A percentile compares a stretch with the other conserved stretches of the same genome.
Evolutionary conservation across 805 yeast genomes (phyloP).

Genomic region (Candida stauntonica): DNA sequence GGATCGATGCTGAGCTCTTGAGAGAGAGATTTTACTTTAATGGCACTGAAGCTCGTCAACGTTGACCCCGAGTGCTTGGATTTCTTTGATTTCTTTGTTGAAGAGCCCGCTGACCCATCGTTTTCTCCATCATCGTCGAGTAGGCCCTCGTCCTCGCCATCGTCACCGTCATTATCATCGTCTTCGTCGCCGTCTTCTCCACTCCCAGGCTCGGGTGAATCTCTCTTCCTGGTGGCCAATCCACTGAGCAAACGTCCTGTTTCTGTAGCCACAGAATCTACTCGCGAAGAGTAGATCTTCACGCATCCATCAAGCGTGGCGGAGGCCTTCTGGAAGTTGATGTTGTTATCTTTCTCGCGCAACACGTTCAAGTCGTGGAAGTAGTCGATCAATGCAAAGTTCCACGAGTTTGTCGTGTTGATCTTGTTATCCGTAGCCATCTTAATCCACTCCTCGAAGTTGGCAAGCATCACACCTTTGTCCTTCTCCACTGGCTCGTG

Average conservation of each 20-base stretch:
- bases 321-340: constrained; percentile 86
- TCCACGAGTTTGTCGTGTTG: constrained; percentile 84
- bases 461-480: constrained; percentile 32
- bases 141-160: too few species aligned
- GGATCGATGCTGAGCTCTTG: constrained; percentile 68
- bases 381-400: constrained; percentile 84
- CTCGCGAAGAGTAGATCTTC: constrained; percentile 84
- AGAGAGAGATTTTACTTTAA: constrained; percentile 55
- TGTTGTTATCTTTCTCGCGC: constrained; percentile 67
- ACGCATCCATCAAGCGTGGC: constrained; percentile 94
- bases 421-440: constrained; percentile 47
- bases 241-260: constrained; percentile 82
- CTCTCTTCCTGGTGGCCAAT: constrained; percentile 39
- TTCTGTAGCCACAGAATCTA: constrained; percentile 90
- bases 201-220: constrained; percentile 18
- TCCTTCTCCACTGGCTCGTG: constrained; percentile 27
- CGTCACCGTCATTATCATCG: constrained; percentile 19
- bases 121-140: constrained; percentile 4
- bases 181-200: constrained; percentile 26
- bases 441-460: constrained; percentile 29
- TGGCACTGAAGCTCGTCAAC: constrained; percentile 44
- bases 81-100: constrained; percentile 24
- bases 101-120: neutral
- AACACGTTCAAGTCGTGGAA: constrained; percentile 77
- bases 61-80: constrained; percentile 36